Evolutionary conservation across 2,329 filamentous ascomycete genomes (phyloP).

Genomic region (Helotiales sp.): DNA sequence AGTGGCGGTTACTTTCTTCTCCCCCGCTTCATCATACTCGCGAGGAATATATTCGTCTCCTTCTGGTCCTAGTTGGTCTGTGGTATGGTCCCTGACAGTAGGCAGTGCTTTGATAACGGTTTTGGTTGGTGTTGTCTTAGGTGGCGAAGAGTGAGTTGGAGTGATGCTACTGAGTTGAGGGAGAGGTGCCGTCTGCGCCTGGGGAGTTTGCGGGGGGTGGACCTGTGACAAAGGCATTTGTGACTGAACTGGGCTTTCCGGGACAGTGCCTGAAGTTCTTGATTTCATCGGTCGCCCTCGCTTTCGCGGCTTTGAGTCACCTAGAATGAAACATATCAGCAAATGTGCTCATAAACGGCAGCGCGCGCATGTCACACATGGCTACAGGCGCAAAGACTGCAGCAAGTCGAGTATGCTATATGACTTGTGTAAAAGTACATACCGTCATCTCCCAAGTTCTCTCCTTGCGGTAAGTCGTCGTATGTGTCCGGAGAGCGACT

Average conservation of each 20-base stretch:
- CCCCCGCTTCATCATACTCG: constrained; percentile 88
- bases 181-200: constrained; percentile 40
- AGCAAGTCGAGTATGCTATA: not conserved
- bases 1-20: constrained; percentile 86
- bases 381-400: constrained; percentile 23
- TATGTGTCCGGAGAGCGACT: constrained; percentile 68
- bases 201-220: constrained; percentile 55
- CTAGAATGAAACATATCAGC: constrained; percentile 35
- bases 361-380: constrained; percentile 30
- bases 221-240: constrained; percentile 46
- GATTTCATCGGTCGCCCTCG: constrained; percentile 38
- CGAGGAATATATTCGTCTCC: constrained; percentile 94
- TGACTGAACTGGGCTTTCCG: constrained; percentile 58
- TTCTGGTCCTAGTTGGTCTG: constrained; percentile 85
- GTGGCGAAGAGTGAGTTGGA: constrained; percentile 59
- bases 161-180: constrained; percentile 34
- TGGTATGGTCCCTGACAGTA: constrained; percentile 95
- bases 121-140: constrained; percentile 80
- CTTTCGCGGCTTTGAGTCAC: constrained; percentile 42
- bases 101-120: constrained; percentile 89
- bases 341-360: constrained; percentile 17
- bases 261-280: constrained; percentile 47
- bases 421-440: constrained; percentile 46
- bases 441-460: constrained; percentile 71
- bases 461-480: constrained; percentile 52